Evolutionary conservation across 2,329 filamentous ascomycete species (phyloP).

Genomic region (Microdochium bolleyi): DNA sequence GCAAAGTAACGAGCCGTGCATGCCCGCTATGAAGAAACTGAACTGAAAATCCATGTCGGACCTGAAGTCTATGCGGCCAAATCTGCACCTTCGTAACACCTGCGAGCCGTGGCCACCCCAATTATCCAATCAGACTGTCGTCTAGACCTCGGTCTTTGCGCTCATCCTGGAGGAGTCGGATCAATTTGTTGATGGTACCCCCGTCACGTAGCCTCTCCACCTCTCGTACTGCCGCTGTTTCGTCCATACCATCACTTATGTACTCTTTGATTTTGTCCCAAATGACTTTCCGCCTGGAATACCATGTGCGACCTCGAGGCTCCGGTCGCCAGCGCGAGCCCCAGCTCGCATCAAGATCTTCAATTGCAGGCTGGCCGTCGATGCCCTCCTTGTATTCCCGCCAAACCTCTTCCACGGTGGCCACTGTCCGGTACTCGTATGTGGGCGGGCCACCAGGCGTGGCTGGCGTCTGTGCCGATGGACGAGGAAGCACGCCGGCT

Average conservation of each 20-base stretch:
- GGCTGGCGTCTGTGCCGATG: slow-evolving; percentile 15
- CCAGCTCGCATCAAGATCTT: slow-evolving; percentile 24
- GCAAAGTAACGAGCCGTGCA: too few relatives aligned
- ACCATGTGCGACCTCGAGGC: slow-evolving; percentile 26
- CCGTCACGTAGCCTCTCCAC: slow-evolving; percentile 26
- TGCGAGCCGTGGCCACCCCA: too few relatives aligned
- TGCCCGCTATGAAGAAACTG: not conserved
- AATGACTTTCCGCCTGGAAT: slow-evolving; percentile 28
- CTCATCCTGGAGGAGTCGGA: slow-evolving; percentile 25
- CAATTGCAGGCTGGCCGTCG: slow-evolving; percentile 25
- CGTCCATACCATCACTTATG: slow-evolving; percentile 22
- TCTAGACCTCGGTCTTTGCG: slow-evolving; percentile 23
- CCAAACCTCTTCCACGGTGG: slow-evolving; percentile 27
- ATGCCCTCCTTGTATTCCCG: slow-evolving; percentile 26
- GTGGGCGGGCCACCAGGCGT: slow-evolving; percentile 19
- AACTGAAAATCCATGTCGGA: not conserved
- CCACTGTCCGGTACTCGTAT: slow-evolving; percentile 24
- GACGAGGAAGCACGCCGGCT: slow-evolving; percentile 14
- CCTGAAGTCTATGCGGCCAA: too few relatives aligned
- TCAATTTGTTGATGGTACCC: slow-evolving; percentile 27
- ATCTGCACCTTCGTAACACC: too few relatives aligned
- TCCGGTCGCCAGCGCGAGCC: slow-evolving; percentile 28
- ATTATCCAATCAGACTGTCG: slow-evolving; percentile 13
- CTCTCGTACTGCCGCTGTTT: slow-evolving; percentile 23
- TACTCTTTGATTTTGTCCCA: slow-evolving; percentile 29